Evolutionary conservation across 2,329 filamentous ascomycete genomes (phyloP).

Genomic region (Macrophomina pseudophaseolina): DNA sequence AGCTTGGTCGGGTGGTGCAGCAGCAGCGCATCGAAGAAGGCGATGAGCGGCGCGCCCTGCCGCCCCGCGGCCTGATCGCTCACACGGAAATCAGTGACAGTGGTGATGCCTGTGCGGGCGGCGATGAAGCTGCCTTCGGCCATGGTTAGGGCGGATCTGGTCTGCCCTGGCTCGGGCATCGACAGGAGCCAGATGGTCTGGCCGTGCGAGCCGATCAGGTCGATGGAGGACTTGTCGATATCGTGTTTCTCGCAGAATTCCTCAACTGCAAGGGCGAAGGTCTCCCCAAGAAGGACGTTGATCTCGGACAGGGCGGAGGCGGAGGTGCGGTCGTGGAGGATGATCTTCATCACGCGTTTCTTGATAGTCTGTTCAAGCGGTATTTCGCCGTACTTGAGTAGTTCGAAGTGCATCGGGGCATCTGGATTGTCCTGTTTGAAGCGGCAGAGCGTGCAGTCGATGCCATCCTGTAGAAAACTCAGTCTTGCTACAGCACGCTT

Average conservation of each 20-base stretch:
- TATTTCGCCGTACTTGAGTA: slow-evolving; percentile 64
- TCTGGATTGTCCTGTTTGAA: slow-evolving; percentile 60
- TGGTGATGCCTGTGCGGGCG: slow-evolving; percentile 61
- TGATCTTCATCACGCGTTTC: slow-evolving; percentile 62
- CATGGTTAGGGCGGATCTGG: slow-evolving; percentile 59
- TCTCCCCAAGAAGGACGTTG: slow-evolving; percentile 63
- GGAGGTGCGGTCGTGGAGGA: slow-evolving; percentile 59
- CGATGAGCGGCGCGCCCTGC: slow-evolving; percentile 62
- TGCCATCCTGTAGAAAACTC: slow-evolving; percentile 51
- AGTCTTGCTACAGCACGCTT: not conserved
- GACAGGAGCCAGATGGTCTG: slow-evolving; percentile 64
- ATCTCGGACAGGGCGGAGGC: slow-evolving; percentile 61
- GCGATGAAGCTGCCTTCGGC: slow-evolving; percentile 63
- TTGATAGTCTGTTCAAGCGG: slow-evolving; percentile 60
- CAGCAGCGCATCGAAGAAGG: slow-evolving; percentile 62
- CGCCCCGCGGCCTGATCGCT: slow-evolving; percentile 62
- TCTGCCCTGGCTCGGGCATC: slow-evolving; percentile 57
- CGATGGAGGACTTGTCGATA: slow-evolving; percentile 54
- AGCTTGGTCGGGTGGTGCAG: slow-evolving; percentile 63
- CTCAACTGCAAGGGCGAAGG: slow-evolving; percentile 59
- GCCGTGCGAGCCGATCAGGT: slow-evolving; percentile 63
- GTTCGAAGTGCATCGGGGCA: slow-evolving; percentile 60
- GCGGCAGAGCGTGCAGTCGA: slow-evolving; percentile 63
- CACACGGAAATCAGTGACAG: slow-evolving; percentile 63
- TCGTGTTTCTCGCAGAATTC: slow-evolving; percentile 54